Percentiles rank a stretch among this genome's conserved stretches.
Conservation (phyloP, 805 yeast species). For the Lachancea dasiensis region DNA sequence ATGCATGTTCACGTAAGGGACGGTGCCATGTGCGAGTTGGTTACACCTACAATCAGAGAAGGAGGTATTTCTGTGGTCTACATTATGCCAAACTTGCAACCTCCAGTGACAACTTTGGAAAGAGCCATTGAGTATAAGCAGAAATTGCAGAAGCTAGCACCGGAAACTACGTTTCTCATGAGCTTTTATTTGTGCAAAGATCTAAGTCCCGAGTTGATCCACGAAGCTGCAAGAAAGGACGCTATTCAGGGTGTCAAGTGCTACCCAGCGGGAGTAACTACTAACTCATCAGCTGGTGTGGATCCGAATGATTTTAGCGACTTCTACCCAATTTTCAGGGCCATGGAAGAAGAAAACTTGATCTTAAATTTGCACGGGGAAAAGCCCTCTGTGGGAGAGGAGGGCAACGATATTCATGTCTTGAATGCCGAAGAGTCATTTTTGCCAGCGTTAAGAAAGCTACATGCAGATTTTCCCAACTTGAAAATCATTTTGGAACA, state of each 20-base stretch:
- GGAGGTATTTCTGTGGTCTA: constrained; percentile 93
- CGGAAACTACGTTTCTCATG: constrained; percentile 85
- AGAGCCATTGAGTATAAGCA: constrained; percentile 65
- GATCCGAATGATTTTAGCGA: constrained; percentile 85
- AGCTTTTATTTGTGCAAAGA: constrained; percentile 74
- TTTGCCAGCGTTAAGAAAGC: constrained; percentile 76
- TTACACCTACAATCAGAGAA: constrained; percentile 80
- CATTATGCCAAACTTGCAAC: constrained; percentile 93
- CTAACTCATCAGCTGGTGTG: constrained; percentile 88
- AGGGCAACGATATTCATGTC: constrained; percentile 69
- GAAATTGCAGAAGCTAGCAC: constrained; percentile 58
- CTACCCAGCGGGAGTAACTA: constrained; percentile 99
- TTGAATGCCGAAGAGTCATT: constrained; percentile 91
- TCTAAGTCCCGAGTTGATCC: constrained; percentile 80
- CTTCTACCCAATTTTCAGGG: constrained; percentile 85
- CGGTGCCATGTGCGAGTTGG: constrained; percentile 85
- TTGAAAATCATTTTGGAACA: constrained; percentile 87
- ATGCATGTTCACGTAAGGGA: constrained; percentile 96
- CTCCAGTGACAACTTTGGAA: constrained; percentile 79
- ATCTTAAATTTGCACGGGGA: constrained; percentile 94
- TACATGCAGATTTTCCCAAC: constrained; percentile 79
- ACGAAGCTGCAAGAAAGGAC: constrained; percentile 63
- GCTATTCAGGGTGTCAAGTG: constrained; percentile 87
- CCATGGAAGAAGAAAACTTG: constrained; percentile 71
- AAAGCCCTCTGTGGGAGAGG: constrained; percentile 60